phyloP scores from a whole-genome alignment of 768 basidiomycete species.

The Panaeolus cyanescens region DNA sequence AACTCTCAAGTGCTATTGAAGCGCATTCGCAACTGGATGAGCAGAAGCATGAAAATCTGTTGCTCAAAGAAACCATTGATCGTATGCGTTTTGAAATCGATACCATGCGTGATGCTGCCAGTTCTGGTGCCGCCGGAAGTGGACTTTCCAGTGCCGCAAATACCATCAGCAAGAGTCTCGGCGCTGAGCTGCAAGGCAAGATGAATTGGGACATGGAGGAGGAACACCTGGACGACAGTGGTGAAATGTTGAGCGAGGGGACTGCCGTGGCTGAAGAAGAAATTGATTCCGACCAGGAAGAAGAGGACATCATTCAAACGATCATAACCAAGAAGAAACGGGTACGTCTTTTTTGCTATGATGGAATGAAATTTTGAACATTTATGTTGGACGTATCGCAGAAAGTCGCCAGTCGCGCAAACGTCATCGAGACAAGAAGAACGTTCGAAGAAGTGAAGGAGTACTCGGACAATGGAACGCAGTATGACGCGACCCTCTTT shows the following conservation, averaged over 20 bases:
- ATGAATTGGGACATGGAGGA: constrained; percentile 48
- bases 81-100: constrained; percentile 94
- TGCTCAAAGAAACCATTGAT: constrained; percentile 96
- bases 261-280: constrained; percentile 42
- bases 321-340: constrained; percentile 86
- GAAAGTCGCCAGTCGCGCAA: constrained; percentile 70
- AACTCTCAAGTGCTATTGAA: constrained; percentile 68
- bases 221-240: constrained; percentile 33
- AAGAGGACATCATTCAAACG: constrained; percentile 77
- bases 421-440: constrained; percentile 41
- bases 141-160: constrained; percentile 50
- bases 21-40: constrained; percentile 79
- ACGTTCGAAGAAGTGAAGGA: constrained; percentile 70
- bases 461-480: constrained; percentile 73
- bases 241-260: constrained; percentile 18
- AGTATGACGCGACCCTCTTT: constrained; percentile 65
- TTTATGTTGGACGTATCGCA: constrained; percentile 26
- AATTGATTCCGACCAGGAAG: constrained; percentile 66
- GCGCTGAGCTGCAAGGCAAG: constrained; percentile 69
- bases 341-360: constrained; percentile 35
- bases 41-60: constrained; percentile 93
- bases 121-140: constrained; percentile 36
- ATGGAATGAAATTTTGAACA: background rate
- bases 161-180: constrained; percentile 72
- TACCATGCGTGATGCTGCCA: constrained; percentile 67